Conservation (phyloP, 106 monocot species). For the Xerophyta viscosa region DNA sequence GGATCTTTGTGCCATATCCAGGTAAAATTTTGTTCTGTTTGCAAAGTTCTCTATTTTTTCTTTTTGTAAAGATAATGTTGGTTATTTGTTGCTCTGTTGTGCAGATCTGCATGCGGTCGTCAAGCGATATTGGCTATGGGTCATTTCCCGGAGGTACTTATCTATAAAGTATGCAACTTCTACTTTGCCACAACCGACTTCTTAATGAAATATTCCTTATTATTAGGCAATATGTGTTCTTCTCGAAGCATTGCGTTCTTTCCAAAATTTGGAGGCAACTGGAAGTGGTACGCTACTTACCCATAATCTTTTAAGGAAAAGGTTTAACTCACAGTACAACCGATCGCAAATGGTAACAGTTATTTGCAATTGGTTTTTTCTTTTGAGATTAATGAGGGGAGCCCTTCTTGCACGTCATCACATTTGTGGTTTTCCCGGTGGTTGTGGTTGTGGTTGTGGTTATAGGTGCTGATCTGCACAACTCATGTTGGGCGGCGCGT, state of each 20-base stretch:
- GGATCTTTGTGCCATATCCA: slow-evolving; percentile 88
- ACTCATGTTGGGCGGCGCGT: too few relatives aligned
- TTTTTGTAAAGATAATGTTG: slow-evolving; percentile 1
- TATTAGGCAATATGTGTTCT: slow-evolving; percentile 64
- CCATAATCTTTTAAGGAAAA: too few relatives aligned
- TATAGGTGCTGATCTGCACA: too few relatives aligned
- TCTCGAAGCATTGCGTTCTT: slow-evolving; percentile 61
- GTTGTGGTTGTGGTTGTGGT: too few relatives aligned
- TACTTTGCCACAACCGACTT: too few relatives aligned
- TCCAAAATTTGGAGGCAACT: slow-evolving; percentile 53
- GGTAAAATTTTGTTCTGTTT: slow-evolving; percentile 30
- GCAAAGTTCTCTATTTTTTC: neutral
- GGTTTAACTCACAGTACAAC: too few relatives aligned
- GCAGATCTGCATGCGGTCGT: slow-evolving; percentile 88
- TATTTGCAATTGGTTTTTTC: too few relatives aligned
- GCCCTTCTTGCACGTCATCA: too few relatives aligned
- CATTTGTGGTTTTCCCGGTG: too few relatives aligned
- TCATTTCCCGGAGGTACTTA: slow-evolving; percentile 77
- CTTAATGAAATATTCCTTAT: neutral
- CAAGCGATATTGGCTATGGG: slow-evolving; percentile 68
- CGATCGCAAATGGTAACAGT: too few relatives aligned
- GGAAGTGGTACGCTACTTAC: slow-evolving; percentile 32
- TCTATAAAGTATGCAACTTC: too few relatives aligned
- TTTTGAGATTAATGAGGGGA: too few relatives aligned
- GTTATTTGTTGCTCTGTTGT: slow-evolving; percentile 4